Base-by-base conservation (phyloP, 805 yeast genomes). In the Kuraishia piskuri region DNA sequence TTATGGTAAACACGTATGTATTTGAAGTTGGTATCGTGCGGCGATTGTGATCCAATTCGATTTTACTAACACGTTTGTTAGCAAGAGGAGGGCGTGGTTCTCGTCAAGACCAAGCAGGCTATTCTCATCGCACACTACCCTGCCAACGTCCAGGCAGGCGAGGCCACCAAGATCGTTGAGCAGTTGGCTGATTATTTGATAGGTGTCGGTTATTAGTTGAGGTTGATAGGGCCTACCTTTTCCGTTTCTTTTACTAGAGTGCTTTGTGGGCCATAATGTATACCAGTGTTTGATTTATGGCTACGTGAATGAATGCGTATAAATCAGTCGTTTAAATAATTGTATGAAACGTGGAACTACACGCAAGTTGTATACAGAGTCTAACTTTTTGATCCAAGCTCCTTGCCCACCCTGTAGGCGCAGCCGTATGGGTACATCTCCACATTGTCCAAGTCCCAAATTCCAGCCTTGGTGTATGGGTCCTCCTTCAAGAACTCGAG, bases 131-230 rank as follows among this genome's bases (percentile, higher is more conserved):
- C 94, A n/a, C 98, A 94, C 70, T 94, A 94, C 68, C 94, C 96
- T 17, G 81, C 88, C 12, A 91, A 91, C 53, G 86, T 88, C 49
- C 92, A 85, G 69, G 89, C 98, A 31, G 97, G 96, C 61, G 96
- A 89, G 67, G 98, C 98, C 52, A 88, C 97, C 55, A 82, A 86
- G 64, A 88, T 91, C 58, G 96, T 92, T 54, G 99, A 94, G 71
- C 92, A 90, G 66, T 79, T 94, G 75, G 98, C 96, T 49, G 98
- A 94, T 68, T 91, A 94, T 67, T 79, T 94, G 72, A 90, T 92
- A 67, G 76, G 90, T 63, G 92, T 87, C 53, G 88, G 90, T 55
- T 91, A 88, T 71, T 92, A 31, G 40, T 14, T 31, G 8, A 10
- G 17, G 4, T n/a, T 14, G 40, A 31, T 14, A 7, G 8, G 17